A percentile compares a stretch with the other conserved stretches of the same genome.
phyloP scores from a whole-genome alignment of 495 filamentous ascomycete species.

The Talaromyces wortmannii region DNA sequence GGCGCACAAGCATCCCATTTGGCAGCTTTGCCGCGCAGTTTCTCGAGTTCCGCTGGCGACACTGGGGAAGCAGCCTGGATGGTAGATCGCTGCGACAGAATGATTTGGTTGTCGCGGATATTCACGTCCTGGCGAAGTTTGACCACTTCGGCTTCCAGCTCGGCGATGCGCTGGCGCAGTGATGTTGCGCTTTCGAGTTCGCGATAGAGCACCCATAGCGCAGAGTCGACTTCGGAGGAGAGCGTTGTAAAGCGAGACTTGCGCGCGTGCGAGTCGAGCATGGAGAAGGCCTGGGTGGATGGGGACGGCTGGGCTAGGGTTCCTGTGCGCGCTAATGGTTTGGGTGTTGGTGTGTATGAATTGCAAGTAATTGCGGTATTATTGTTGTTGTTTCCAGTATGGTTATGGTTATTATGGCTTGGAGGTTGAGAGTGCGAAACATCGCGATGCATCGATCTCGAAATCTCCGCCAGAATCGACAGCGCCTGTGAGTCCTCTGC shows the following conservation, averaged over 20 bases:
- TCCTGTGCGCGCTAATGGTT: not conserved
- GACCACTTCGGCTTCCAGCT: constrained; percentile 6
- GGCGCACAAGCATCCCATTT: not conserved
- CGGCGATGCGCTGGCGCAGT: constrained; percentile 6
- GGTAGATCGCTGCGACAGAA: constrained; percentile 3
- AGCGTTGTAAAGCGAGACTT: constrained; percentile 12
- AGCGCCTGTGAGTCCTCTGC: not conserved
- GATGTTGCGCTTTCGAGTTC: constrained; percentile 11
- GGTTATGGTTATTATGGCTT: not conserved
- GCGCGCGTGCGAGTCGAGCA: constrained; percentile 3
- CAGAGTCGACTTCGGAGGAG: constrained; percentile 10
- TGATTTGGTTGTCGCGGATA: constrained; percentile 8
- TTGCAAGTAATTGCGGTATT: not conserved
- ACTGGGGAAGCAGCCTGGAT: not conserved
- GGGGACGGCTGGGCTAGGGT: not conserved
- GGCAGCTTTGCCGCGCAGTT: not conserved
- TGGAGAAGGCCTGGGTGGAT: not conserved
- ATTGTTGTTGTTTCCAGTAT: not conserved
- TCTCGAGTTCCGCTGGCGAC: not conserved
- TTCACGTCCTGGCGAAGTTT: constrained; percentile 8
- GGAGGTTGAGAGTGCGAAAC: not conserved
- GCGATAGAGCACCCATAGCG: constrained; percentile 11
- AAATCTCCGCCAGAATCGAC: constrained; percentile 4
- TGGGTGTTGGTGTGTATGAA: not conserved
- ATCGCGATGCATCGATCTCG: not conserved